Conservation (phyloP, 768 basidiomycete species). For the Lentinula edodes region DNA sequence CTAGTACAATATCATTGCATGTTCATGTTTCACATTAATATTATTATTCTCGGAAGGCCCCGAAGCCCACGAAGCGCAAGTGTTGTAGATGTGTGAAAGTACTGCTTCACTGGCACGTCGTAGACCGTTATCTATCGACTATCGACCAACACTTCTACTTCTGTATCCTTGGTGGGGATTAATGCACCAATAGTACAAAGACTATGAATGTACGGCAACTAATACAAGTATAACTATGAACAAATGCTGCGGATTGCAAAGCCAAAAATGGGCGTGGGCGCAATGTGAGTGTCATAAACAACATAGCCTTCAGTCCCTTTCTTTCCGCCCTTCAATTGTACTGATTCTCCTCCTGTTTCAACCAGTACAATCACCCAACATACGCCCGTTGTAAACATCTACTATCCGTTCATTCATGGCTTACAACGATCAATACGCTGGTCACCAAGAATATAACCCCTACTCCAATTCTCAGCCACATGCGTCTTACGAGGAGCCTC, state of each 20-base stretch:
- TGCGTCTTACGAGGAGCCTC: slow-evolving; percentile 41
- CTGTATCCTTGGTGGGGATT: too few species aligned
- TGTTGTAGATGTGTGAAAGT: too few species aligned
- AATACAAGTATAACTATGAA: neutral
- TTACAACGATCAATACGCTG: slow-evolving; percentile 52
- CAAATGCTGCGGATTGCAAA: neutral
- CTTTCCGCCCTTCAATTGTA: neutral
- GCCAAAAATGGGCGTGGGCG: neutral
- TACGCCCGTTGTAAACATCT: neutral
- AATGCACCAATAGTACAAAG: too few species aligned
- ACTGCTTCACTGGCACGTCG: too few species aligned
- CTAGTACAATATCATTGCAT: neutral
- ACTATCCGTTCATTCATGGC: slow-evolving; percentile 30
- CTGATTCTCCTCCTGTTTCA: neutral
- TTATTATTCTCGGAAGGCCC: too few species aligned
- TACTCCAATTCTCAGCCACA: slow-evolving; percentile 41
- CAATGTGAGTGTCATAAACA: neutral
- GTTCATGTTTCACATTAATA: neutral
- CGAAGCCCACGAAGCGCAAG: too few species aligned
- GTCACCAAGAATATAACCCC: slow-evolving; percentile 34
- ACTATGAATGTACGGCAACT: too few species aligned
- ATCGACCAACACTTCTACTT: too few species aligned
- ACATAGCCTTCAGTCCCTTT: neutral
- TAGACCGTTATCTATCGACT: too few species aligned
- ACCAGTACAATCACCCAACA: neutral